Percentiles rank a stretch among this genome's conserved stretches.
phyloP scores from a whole-genome alignment of 495 filamentous ascomycete genomes.

The Podospora pseudopauciseta region DNA sequence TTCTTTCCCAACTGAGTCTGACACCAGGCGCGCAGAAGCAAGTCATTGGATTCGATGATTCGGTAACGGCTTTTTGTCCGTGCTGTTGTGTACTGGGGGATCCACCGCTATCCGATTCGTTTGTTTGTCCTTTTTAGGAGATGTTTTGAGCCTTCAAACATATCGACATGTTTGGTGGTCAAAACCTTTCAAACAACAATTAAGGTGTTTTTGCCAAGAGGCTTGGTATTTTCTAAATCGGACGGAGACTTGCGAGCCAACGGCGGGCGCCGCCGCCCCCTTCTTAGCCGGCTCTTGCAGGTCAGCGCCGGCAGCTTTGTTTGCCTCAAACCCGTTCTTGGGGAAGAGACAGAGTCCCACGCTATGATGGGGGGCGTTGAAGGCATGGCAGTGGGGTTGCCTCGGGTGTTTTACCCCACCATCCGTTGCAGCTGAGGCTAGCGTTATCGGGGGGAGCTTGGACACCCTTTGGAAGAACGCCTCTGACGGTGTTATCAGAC shows the following conservation, averaged over 20 bases:
- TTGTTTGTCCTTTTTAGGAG: background rate
- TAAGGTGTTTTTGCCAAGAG: background rate
- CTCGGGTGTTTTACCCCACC: background rate
- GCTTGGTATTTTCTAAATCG: background rate
- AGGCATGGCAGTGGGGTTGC: background rate
- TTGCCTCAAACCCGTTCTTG: background rate
- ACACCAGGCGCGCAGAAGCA: background rate
- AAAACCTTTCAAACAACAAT: background rate
- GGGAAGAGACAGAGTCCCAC: background rate
- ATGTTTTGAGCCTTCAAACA: background rate
- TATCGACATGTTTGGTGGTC: background rate
- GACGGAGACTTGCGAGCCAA: background rate
- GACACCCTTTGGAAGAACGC: conserved; percentile 4
- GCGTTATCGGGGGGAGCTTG: conserved; percentile 4
- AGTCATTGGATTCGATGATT: background rate
- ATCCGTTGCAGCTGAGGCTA: background rate
- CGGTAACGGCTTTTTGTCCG: background rate
- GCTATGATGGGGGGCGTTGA: no score
- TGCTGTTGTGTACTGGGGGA: background rate
- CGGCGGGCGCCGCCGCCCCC: conserved; percentile 1
- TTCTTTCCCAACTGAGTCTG: background rate
- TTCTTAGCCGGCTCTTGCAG: background rate
- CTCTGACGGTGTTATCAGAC: conserved; percentile 12
- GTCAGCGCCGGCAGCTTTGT: background rate
- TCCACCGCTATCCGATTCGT: background rate